Percentiles rank a stretch among this genome's conserved stretches.
These are phyloP conservation scores for Yarrowia deformans DNA, from an alignment of 805 yeast species.

Conservation along the genomic window DNA sequence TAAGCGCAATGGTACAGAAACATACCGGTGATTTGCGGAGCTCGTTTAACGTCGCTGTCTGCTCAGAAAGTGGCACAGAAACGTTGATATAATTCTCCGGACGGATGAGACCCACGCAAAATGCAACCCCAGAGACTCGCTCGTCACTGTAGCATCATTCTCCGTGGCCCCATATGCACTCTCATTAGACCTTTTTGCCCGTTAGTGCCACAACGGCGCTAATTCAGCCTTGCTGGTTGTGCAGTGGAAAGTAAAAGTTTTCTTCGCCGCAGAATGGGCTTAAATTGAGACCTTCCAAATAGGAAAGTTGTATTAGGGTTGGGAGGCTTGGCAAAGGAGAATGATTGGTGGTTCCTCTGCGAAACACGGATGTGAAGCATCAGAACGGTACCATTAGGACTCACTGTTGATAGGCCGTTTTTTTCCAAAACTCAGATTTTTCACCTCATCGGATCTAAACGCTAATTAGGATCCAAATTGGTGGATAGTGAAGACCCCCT, in stretches of 20 bases:
- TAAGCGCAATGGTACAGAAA: slow-evolving; percentile 5
- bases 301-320: slow-evolving; percentile 10
- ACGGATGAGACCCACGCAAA: neutral
- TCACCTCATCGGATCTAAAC: neutral
- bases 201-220: slow-evolving; percentile 34
- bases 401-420: neutral
- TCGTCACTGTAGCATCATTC: neutral
- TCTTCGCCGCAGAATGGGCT: neutral
- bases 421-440: neutral
- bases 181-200: neutral
- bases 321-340: neutral
- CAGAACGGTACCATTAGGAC: neutral
- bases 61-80: slow-evolving; percentile 18
- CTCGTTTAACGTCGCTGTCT: slow-evolving; percentile 32
- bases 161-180: neutral
- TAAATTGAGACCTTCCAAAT: slow-evolving; percentile 1
- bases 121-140: neutral
- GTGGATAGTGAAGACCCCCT: neutral
- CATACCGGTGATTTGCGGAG: slow-evolving; percentile 25
- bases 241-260: slow-evolving; percentile 7
- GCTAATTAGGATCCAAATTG: neutral
- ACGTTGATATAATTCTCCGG: slow-evolving; percentile 32
- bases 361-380: neutral
- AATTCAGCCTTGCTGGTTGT: slow-evolving; percentile 21
- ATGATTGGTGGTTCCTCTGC: no score